Percentiles rank a stretch among this genome's conserved stretches.
These are phyloP conservation scores for Ganoderma meredithae DNA, from an alignment of 1,284 basidiomycete species.

Conservation along the genomic window DNA sequence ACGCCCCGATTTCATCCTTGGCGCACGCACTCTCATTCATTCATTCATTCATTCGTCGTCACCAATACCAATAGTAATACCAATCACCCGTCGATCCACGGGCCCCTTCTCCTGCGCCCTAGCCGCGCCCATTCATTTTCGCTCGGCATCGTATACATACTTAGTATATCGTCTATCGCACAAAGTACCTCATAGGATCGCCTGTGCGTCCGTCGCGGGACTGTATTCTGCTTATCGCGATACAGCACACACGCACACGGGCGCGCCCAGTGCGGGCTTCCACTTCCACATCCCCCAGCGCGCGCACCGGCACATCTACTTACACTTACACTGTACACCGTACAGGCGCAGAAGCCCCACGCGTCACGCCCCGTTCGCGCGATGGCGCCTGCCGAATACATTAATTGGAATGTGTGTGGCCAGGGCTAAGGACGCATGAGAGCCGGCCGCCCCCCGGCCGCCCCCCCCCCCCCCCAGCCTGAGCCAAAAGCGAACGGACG, in stretches of 20 bases:
- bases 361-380: neutral
- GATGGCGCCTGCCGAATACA: neutral
- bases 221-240: neutral
- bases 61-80: no score
- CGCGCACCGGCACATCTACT: neutral
- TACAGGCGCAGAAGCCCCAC: constrained; percentile 1
- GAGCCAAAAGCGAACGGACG: neutral
- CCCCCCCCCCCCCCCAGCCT: neutral
- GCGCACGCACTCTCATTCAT: neutral
- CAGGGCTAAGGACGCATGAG: neutral
- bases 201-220: no score
- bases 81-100: constrained; percentile 6
- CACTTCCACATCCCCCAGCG: neutral
- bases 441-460: neutral
- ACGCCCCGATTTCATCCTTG: neutral
- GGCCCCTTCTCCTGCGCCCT: neutral
- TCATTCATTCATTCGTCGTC: neutral
- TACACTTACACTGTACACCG: no score
- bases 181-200: no score
- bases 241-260: neutral
- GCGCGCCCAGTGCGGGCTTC: neutral
- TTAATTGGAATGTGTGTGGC: neutral
- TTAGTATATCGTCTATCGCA: no score
- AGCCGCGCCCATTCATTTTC: neutral
- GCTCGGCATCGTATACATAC: neutral